phyloP scores from a whole-genome alignment of 768 basidiomycete genomes.

The Lactifluus rugatus region DNA sequence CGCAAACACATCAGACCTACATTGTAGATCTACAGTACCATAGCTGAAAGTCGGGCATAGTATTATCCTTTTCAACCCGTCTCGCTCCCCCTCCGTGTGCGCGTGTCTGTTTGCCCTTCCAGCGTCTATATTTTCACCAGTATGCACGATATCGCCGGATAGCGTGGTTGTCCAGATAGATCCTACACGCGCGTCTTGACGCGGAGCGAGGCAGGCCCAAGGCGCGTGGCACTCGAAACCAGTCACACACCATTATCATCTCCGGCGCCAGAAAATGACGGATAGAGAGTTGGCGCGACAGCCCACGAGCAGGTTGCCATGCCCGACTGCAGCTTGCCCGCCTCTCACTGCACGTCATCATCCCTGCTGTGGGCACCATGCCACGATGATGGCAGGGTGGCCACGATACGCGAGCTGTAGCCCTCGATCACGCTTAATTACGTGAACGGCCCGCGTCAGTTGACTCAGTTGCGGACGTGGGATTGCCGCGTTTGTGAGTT shows the following conservation, averaged over 20 bases:
- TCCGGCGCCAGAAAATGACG: conserved; percentile 29
- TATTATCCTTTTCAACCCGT: too few relatives aligned
- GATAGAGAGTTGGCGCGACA: conserved; percentile 27
- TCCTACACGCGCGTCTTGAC: conserved; percentile 54
- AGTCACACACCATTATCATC: conserved; percentile 31
- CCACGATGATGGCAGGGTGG: conserved; percentile 44
- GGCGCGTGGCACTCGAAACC: conserved; percentile 32
- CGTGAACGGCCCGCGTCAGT: conserved; percentile 32
- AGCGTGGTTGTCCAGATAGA: conserved; percentile 50
- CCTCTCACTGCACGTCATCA: conserved; percentile 23
- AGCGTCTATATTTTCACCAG: too few relatives aligned
- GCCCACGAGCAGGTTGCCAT: conserved; percentile 44
- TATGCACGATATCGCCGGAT: too few relatives aligned
- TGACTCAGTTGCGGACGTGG: conserved; percentile 21
- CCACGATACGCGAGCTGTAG: conserved; percentile 35
- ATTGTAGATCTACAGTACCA: too few relatives aligned
- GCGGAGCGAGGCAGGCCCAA: conserved; percentile 35
- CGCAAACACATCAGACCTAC: too few relatives aligned
- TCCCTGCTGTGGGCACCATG: conserved; percentile 29
- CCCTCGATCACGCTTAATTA: conserved; percentile 35
- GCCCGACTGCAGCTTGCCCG: conserved; percentile 25
- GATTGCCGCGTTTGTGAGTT: conserved; percentile 26
- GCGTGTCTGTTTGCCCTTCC: too few relatives aligned
- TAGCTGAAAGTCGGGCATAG: too few relatives aligned
- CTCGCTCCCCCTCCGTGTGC: too few relatives aligned